These are phyloP conservation scores for Exidia glandulosa DNA, from an alignment of 768 basidiomycete genomes.

Conservation along the genomic window DNA sequence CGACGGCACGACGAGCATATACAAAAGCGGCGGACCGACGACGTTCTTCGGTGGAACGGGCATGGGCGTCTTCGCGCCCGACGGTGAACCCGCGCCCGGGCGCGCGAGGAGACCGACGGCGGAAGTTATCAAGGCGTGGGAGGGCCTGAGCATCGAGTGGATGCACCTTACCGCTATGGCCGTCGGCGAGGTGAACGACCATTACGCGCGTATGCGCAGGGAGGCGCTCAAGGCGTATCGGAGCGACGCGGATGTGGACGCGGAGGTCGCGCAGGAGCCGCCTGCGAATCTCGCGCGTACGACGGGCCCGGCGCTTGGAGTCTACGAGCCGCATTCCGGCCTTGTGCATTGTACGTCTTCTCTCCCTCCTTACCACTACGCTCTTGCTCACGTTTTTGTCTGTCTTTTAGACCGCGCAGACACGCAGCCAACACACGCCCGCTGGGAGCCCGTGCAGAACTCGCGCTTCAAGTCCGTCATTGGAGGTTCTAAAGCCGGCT, in stretches of 20 bases:
- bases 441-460: slow-evolving; percentile 42
- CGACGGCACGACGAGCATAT: slow-evolving; percentile 54
- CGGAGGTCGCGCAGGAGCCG: slow-evolving; percentile 12
- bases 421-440: slow-evolving; percentile 60
- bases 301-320: slow-evolving; percentile 31
- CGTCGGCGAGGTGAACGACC: background rate
- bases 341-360: slow-evolving; percentile 54
- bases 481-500: slow-evolving; percentile 65
- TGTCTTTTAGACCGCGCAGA: slow-evolving; percentile 57
- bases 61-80: slow-evolving; percentile 71
- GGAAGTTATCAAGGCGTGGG: slow-evolving; percentile 1
- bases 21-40: slow-evolving; percentile 85
- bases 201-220: slow-evolving; percentile 49
- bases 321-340: slow-evolving; percentile 77
- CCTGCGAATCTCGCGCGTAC: slow-evolving; percentile 12
- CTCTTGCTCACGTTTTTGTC: slow-evolving; percentile 5
- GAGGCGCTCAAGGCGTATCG: slow-evolving; percentile 43
- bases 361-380: background rate
- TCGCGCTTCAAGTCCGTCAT: slow-evolving; percentile 35
- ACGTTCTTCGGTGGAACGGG: slow-evolving; percentile 83
- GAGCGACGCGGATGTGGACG: slow-evolving; percentile 24
- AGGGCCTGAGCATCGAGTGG: slow-evolving; percentile 12
- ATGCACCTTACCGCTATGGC: slow-evolving; percentile 4
- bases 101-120: slow-evolving; percentile 46
- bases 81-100: slow-evolving; percentile 44